Evolutionary conservation across 352 stramenopile species (phyloP), one percentile per base, ranked within the genome.

Genomic region (Halophytophthora batemanensis): DNA sequence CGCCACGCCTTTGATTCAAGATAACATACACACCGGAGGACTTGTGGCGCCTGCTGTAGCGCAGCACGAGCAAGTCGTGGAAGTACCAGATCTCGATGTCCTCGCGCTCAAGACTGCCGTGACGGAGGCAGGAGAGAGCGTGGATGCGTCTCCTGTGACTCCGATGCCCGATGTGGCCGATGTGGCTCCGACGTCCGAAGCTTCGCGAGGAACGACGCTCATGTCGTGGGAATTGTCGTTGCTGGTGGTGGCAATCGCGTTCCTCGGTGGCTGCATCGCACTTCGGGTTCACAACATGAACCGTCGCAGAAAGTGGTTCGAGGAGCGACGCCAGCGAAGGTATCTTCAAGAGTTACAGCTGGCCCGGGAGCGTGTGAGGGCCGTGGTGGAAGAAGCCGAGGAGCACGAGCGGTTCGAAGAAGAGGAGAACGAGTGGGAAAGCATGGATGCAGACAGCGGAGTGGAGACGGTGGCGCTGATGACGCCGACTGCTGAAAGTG

Each of bases 391-490:
- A 28, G 50, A 50, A 6, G 59, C 58, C 12, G 59, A 67, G 6
- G 37, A 35, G 15, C 7, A 14, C 29, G 39, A 51, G 25, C 25
- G 25, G 25, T 31, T 31, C 18, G 44, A 54, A 21, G 39, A 70
- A 13, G 53, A 60, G 11, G 66, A 63, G 1, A 53, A 66, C 14
- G 59, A 62, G 17, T 66, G 55, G 56, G 67, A 76, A 31, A 33
- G 23, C 15, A 39, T 54, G 6, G 53, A 56, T 14, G 44, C 50
- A 13, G 64, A 68, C 19, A 42, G 40, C 41, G 53, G 48, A 8
- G 42, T 71, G 15, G 74, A 85, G 43, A 77, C 74, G 17, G 68
- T 84, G 3, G 45, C 53, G n/a, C 70, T 79, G 19, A 75, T 84
- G 49, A 64, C 59, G 40, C 66, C 50, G 2, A 23, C 43, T 17